Conservation (phyloP, 768 basidiomycete genomes). For the Tulasnella sp. region DNA sequence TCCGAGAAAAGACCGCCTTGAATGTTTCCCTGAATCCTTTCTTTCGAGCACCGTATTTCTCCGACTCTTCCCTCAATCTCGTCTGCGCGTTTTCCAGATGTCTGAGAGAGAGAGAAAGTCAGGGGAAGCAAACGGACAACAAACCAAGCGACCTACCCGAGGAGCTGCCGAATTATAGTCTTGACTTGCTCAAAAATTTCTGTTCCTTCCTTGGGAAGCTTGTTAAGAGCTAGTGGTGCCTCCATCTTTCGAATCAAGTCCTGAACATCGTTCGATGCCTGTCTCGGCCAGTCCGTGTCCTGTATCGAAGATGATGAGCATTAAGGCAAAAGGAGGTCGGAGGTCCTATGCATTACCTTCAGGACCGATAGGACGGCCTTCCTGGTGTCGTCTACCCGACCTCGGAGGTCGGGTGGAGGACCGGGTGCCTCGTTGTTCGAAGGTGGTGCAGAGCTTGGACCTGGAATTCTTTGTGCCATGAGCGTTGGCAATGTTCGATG, state of each 20-base stretch:
- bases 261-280: not conserved
- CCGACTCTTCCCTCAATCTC: not conserved
- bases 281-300: not conserved
- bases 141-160: too few species aligned
- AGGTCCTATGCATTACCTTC: too few species aligned
- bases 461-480: too few species aligned
- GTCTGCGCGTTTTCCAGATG: not conserved
- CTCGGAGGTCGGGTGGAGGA: too few species aligned
- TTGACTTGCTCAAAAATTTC: not conserved
- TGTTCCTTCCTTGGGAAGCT: not conserved
- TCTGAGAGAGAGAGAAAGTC: not conserved
- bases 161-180: not conserved
- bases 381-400: too few species aligned
- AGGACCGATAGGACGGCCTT: too few species aligned
- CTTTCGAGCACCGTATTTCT: not conserved
- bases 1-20: not conserved
- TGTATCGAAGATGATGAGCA: not conserved
- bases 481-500: too few species aligned
- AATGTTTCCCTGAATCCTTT: not conserved
- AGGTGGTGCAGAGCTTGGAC: too few species aligned
- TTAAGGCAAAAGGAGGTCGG: too few species aligned
- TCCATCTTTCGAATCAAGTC: not conserved
- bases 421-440: too few species aligned
- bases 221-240: not conserved
- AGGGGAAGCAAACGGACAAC: not conserved